Evolutionary conservation across 2,329 filamentous ascomycete genomes (phyloP), one percentile per base, ranked within the genome.

Genomic region (Pestalotiopsis sp.): DNA sequence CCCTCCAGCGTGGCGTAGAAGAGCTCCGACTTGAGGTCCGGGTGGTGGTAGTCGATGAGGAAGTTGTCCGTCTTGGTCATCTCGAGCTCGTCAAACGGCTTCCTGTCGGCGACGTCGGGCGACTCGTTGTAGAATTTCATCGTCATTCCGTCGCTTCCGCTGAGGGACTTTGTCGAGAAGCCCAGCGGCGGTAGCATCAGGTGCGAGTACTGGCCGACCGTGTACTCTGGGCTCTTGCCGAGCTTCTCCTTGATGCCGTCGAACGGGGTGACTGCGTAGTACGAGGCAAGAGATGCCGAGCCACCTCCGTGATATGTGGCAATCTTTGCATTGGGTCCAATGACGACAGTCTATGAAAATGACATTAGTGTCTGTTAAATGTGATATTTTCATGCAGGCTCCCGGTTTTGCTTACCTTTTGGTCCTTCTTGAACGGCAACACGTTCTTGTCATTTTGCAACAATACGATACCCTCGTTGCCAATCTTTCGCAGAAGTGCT

Each of bases 261-360:
- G 30, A 91, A 89, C 1, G 92, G 92, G 0, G 89, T 93, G 22
- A 94, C 84, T 61, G 91, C 91, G 68, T 91, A 89, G 79, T 92
- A 92, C 6, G 86, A 81, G 10, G 79, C 78, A 35, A 89, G 78
- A 0, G 88, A 85, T 1, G 90, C 90, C 4, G 88, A 91, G 22
- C 90, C 90, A 67, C 90, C 90, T 44, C 90, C 90, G 71, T 89
- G 85, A 70, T 87, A 88, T 2, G 83, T 85, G 1, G 85, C 82
- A 57, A 84, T 76, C 74, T 87, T 88, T 9, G 86, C 85, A 70
- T 89, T 88, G 17, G 86, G 86, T 0, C 87, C 87, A 38, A 89
- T 80, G 38, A 89, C 79, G 24, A 88, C 80, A 0, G 86, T 88
- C 58, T 61, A 6, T 40, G 17, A 9, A 20, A 48, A n/a, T 3